Percentiles rank a stretch among this genome's conserved stretches.
Conservation (phyloP, 305 asterid species). For the Solanum hybrid region DNA sequence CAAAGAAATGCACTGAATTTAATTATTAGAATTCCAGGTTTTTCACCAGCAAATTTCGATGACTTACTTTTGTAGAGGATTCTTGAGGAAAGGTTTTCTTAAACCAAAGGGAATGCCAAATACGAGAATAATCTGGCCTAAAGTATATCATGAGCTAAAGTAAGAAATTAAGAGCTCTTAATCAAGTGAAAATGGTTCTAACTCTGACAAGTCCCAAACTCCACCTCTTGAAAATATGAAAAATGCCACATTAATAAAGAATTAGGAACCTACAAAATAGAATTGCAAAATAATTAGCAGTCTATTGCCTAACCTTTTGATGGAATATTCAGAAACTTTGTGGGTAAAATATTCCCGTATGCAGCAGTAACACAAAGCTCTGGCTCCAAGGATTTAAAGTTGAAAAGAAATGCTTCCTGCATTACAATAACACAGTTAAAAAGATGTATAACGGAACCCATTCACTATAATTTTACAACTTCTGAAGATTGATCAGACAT, state of each 20-base stretch:
- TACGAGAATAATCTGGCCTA: not conserved
- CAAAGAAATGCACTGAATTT: not conserved
- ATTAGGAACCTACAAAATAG: not conserved
- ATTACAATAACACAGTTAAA: slow-evolving; percentile 4
- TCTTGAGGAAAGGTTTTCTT: not conserved
- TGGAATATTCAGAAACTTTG: slow-evolving; percentile 75
- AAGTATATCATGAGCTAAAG: not conserved
- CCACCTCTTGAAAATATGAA: not conserved
- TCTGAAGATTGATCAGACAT: not conserved
- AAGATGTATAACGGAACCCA: not conserved
- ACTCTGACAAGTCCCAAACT: not conserved
- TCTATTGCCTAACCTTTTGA: slow-evolving; percentile 60
- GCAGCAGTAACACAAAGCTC: slow-evolving; percentile 96
- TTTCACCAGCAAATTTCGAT: not conserved
- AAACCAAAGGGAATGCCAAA: not conserved
- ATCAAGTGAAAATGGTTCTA: not conserved
- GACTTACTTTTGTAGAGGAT: not conserved
- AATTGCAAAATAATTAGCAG: not conserved
- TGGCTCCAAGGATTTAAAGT: slow-evolving; percentile 68
- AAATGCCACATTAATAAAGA: not conserved
- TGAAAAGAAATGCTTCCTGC: slow-evolving; percentile 69
- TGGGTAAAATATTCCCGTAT: slow-evolving; percentile 87
- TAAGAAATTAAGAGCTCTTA: not conserved
- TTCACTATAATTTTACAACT: not conserved
- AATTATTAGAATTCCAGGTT: not conserved